Evolutionary conservation across 768 basidiomycete species (phyloP).

Genomic region (Coprinopsis marcescibilis): DNA sequence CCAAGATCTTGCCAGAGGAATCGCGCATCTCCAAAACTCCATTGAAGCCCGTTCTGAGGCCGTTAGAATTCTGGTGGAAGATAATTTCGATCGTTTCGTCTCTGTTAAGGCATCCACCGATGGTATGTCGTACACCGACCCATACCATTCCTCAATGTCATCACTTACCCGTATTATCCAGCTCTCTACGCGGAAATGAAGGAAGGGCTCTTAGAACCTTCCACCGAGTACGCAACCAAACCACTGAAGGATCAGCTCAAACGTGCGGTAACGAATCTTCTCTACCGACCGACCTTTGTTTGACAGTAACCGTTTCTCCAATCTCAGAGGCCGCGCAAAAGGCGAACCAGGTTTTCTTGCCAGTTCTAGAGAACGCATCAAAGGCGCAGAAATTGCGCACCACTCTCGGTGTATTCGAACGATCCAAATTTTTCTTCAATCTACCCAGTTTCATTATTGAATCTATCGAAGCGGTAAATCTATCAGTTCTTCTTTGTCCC

Average conservation of each 20-base stretch:
- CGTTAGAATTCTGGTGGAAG: conserved; percentile 91
- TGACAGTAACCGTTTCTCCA: not conserved
- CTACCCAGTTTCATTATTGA: conserved; percentile 89
- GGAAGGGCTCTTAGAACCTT: conserved; percentile 72
- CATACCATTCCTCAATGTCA: conserved; percentile 2
- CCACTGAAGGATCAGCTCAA: conserved; percentile 82
- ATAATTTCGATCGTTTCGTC: conserved; percentile 97
- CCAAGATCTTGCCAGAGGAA: conserved; percentile 80
- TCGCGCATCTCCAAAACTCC: conserved; percentile 64
- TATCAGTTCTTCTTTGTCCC: not conserved
- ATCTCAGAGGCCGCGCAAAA: conserved; percentile 81
- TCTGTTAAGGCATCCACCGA: conserved; percentile 97
- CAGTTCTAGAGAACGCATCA: conserved; percentile 90
- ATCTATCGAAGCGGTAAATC: conserved; percentile 77
- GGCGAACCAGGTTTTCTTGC: conserved; percentile 93
- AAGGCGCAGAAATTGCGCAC: conserved; percentile 91
- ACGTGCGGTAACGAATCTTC: conserved; percentile 39
- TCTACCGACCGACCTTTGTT: conserved; percentile 1
- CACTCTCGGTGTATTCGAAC: conserved; percentile 91
- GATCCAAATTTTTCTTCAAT: conserved; percentile 98
- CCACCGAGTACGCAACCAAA: conserved; percentile 77
- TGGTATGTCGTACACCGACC: conserved; percentile 40
- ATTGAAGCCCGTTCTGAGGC: conserved; percentile 92
- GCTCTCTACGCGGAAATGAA: conserved; percentile 91
- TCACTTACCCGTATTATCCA: conserved; percentile 25